A percentile compares a stretch with the other conserved stretches of the same genome.
These are phyloP conservation scores for Mycosphaerella arachidis DNA, from an alignment of 2,329 filamentous ascomycete genomes.

Conservation along the genomic window DNA sequence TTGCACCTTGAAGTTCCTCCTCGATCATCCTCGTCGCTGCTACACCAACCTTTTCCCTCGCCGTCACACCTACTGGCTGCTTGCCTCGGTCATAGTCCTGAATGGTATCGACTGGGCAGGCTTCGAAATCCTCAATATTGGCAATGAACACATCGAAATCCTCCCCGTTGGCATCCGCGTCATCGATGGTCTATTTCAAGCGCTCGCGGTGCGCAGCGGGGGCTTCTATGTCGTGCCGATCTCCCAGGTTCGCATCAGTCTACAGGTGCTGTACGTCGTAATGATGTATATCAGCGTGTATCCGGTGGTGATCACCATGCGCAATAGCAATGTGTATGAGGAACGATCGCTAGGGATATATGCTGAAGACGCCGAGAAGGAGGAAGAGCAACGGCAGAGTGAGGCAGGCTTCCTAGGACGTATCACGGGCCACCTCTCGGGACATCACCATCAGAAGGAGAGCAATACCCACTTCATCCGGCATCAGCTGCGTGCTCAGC, in stretches of 20 bases:
- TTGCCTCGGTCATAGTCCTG: conserved; percentile 48
- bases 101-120: conserved; percentile 52
- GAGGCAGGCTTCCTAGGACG: conserved; percentile 9
- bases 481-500: conserved; percentile 44
- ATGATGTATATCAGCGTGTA: conserved; percentile 65
- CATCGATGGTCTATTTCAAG: conserved; percentile 57
- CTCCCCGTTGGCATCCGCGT: conserved; percentile 47
- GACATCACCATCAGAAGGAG: conserved; percentile 8
- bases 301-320: conserved; percentile 58
- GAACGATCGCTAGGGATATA: conserved; percentile 59
- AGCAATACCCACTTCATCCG: conserved; percentile 38
- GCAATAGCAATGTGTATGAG: conserved; percentile 59
- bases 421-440: conserved; percentile 14
- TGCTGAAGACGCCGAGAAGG: conserved; percentile 29
- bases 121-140: conserved; percentile 53
- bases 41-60: conserved; percentile 60
- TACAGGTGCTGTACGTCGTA: conserved; percentile 56
- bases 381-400: conserved; percentile 2
- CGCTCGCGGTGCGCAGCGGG: conserved; percentile 48
- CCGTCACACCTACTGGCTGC: conserved; percentile 56
- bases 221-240: conserved; percentile 48
- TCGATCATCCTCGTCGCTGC: conserved; percentile 60
- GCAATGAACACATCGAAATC: conserved; percentile 47
- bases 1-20: conserved; percentile 51
- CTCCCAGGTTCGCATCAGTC: conserved; percentile 48